Percentiles rank a stretch among this genome's conserved stretches.
phyloP scores from a whole-genome alignment of 2,329 filamentous ascomycete genomes.

The Fusarium sp. region DNA sequence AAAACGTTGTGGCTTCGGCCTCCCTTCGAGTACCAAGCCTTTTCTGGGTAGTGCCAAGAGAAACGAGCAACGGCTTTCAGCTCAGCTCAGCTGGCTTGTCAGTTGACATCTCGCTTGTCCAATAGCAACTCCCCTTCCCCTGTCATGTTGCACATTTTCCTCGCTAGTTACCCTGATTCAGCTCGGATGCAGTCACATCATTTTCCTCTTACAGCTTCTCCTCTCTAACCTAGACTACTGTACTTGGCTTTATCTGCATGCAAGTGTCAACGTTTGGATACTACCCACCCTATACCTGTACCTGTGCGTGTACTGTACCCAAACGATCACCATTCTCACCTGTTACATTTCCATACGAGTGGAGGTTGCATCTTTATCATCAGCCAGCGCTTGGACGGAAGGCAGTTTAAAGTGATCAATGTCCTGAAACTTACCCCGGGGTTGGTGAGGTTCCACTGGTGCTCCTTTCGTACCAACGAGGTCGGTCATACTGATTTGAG shows the following conservation, averaged over 20 bases:
- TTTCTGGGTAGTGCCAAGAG: constrained; percentile 38
- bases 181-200: constrained; percentile 34
- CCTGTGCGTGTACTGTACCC: neutral
- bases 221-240: constrained; percentile 1
- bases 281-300: constrained; percentile 8
- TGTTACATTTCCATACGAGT: neutral
- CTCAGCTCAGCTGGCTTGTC: constrained; percentile 44
- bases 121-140: constrained; percentile 32
- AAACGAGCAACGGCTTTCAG: constrained; percentile 46
- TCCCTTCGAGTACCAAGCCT: constrained; percentile 33
- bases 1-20: constrained; percentile 47
- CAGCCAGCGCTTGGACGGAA: neutral
- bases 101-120: constrained; percentile 25
- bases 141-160: constrained; percentile 22
- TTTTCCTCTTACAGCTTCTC: constrained; percentile 24
- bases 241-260: constrained; percentile 3
- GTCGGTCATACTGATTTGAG: neutral
- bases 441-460: neutral
- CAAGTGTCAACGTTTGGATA: constrained; percentile 7
- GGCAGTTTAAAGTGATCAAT: neutral
- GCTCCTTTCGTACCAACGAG: no score
- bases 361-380: neutral
- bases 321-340: neutral
- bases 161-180: constrained; percentile 35
- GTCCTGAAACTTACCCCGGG: neutral